Base-by-base conservation (phyloP, 352 stramenopile genomes). In the Phytophthora uliginosa region DNA sequence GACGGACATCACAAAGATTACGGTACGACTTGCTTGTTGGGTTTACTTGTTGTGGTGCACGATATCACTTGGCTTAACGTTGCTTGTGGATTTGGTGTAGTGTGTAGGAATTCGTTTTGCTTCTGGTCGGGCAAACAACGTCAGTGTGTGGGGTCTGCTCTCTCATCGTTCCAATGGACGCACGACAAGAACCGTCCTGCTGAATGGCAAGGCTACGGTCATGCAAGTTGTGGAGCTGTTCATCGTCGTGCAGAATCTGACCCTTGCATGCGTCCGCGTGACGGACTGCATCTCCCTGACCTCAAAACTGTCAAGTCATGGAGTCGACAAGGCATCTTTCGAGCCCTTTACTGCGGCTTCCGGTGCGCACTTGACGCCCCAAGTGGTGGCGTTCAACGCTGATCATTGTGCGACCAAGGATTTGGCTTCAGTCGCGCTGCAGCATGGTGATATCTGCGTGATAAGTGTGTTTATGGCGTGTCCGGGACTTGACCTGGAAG, bases 161-260 rank as follows among this genome's bases (percentile, higher is more conserved):
- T 78, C 79, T 51, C 81, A 70, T 31, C 81, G 83, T 3, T 91
- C 83, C 1, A 91, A 91, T 34, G 83, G 83, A 18, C 81, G 74
- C 34, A 91, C 83, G 18, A 91, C 81, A 31, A 76, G 83, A 5
- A 85, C 83, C 0, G 81, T 91, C 28, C 55, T 91, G 22, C 57
- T 85, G 22, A 73, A 78, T 15, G 75, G 81, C 56, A 78, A 78
- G 42, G 76, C 80, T 9, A 73, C 77, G 0, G 81, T 87, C 20
- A 85, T 81, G 66, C 83, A 91, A 63, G 78, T 91, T 50, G 80
- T 89, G 22, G 77, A 89, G 65, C 71, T 91, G 18, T 82, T 82
- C 59, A 42, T 91, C n/a, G 69, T 89, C 18, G 66, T 89, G 51
- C 83, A 91, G 65, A 91, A 87, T 57, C 58, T 83, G 55, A 71